Evolutionary conservation across 768 basidiomycete species (phyloP), one percentile per base, ranked within the genome.

Genomic region (Mycena galericulata): DNA sequence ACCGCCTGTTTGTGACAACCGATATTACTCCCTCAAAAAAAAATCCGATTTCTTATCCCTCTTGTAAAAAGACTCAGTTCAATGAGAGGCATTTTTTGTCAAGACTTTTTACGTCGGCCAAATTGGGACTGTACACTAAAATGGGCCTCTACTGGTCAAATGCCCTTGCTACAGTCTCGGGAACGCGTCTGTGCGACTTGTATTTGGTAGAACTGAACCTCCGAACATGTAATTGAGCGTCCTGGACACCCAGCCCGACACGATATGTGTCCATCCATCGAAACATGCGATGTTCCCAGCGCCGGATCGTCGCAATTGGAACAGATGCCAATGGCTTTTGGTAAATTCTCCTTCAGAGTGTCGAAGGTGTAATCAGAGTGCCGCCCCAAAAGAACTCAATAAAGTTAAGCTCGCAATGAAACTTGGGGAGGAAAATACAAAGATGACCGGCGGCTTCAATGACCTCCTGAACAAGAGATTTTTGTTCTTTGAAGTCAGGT

Each of bases 201-300:
- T 57, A 57, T 30, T 4, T 30, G 2, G 17, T 57, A 1, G 55
- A 57, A 20, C 40, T 43, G 55, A 43, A 45, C 20, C 20, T 6
- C 22, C 65, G 62, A 0, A 74, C 18, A 18, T 46, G 45, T 76
- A 80, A 59, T 78, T 77, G 1, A 63, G 68, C 51, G 36, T 68
- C 72, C 45, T 61, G 56, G 17, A 68, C 54, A 15, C 40, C 69
- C 38, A 73, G 30, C 11, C 74, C 74, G 15, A 26, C 26, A 3
- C 38, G 0, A 49, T 75, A 76, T 22, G 74, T 71, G 32, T 75
- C 63, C 38, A 73, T 69, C 34, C 51, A 76, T 1, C 68, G 32
- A 26, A 26, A 18, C 56, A 45, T 45, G 3, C 56, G 56, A 17
- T 58, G 56, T 30, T 61, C 59, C 59, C 59, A 61, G 1, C 38